Base-by-base conservation (phyloP, 2,329 filamentous ascomycete genomes). In the Claviceps capensis region DNA sequence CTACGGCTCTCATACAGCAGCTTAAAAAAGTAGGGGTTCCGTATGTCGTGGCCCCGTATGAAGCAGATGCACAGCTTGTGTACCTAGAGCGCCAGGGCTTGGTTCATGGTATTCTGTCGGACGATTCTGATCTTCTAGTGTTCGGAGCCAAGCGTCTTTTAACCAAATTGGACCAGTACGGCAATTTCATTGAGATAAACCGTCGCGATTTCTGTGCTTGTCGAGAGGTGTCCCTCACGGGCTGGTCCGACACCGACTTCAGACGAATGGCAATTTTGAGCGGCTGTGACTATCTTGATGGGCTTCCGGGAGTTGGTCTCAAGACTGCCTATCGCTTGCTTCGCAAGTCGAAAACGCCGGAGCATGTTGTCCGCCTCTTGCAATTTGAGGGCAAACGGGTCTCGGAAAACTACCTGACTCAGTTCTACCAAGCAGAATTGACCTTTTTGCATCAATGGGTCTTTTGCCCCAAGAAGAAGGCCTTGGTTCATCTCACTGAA, bases 381-480 rank as follows among this genome's bases (percentile, higher is more conserved):
- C 87, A 90, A 58, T 94, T 97, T 58, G 89, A 96, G 51, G 89
- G 88, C 17, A 90, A 95, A 64, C 84, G 82, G 59, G 78, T 98
- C 9, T 90, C 93, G 0, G 72, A 82, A 41, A 84, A 86, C 55
- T 98, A 97, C 63, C 71, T 93, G 30, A 81, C 86, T 7, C 75
- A 79, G 19, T 98, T 97, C 64, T 78, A 81, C 55, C 83, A 91
- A 63, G 93, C 93, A 0, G 93, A 98, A 66, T 73, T 87, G 59
- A 97, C 93, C 0, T 98, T 98, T 62, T 70, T 96, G 17, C 86
- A 97, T 62, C 93, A 96, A 69, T 86, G 93, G 69, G 91, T 97
- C 3, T 98, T 87, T 65, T 97, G 91, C 64, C 89, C 91, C 0
- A 71, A 75, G 40, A 75, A 77, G 43, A 75, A 83, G 53, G 72